Percentiles rank a stretch among this genome's conserved stretches.
Conservation (phyloP, 1,284 basidiomycete species). For the Tylopilus microsporus region DNA sequence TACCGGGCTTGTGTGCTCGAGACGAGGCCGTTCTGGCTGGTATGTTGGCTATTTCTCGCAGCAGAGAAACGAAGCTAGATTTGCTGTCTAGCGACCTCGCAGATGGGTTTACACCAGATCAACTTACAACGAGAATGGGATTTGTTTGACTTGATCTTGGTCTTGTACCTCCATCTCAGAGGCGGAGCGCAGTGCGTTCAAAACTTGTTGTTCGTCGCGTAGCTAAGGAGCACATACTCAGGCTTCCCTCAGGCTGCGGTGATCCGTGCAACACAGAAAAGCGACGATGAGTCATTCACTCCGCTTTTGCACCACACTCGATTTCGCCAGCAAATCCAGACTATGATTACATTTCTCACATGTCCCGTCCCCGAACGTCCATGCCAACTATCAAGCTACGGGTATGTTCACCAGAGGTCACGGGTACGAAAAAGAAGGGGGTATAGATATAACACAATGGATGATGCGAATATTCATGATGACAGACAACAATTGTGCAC, state of each 20-base stretch:
- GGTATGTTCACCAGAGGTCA: slow-evolving; percentile 21
- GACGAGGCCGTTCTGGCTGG: slow-evolving; percentile 22
- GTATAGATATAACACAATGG: slow-evolving; percentile 27
- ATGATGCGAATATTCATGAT: slow-evolving; percentile 14
- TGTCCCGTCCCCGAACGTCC: slow-evolving; percentile 1
- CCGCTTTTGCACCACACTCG: neutral
- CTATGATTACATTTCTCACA: neutral
- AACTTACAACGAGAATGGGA: slow-evolving; percentile 45
- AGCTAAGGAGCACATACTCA: too few species aligned
- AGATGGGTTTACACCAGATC: neutral
- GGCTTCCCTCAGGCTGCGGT: too few species aligned
- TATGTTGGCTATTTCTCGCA: slow-evolving; percentile 41
- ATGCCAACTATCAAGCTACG: slow-evolving; percentile 5
- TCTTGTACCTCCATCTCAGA: slow-evolving; percentile 29
- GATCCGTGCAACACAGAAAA: too few species aligned
- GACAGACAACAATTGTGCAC: neutral
- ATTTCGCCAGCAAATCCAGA: neutral
- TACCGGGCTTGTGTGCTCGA: slow-evolving; percentile 18
- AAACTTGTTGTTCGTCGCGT: too few species aligned
- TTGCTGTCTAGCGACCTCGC: slow-evolving; percentile 12
- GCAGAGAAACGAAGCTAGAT: slow-evolving; percentile 43
- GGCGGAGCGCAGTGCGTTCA: too few species aligned
- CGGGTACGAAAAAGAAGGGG: slow-evolving; percentile 13
- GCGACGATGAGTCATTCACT: neutral
- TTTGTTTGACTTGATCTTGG: slow-evolving; percentile 11